A percentile compares a stretch with the other conserved stretches of the same genome.
Evolutionary conservation across 352 stramenopile species (phyloP).

Genomic region (Globisporangium carolinianum): DNA sequence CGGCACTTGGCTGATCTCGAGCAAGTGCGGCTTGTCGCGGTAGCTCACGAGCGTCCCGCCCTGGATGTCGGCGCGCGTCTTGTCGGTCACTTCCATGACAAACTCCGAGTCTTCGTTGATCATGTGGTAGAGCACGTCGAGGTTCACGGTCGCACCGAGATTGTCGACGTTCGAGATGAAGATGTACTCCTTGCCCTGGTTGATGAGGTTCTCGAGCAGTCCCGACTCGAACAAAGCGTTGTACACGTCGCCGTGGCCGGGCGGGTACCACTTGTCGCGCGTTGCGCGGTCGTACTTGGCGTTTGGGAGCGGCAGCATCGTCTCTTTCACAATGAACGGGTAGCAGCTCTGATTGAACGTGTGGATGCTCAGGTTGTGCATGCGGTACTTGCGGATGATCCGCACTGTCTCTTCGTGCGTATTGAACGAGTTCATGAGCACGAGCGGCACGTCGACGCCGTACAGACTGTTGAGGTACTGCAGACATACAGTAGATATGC

Average conservation of each 20-base stretch:
- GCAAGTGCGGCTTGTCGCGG: slow-evolving; percentile 91
- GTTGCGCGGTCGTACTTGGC: slow-evolving; percentile 80
- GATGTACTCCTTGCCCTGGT: slow-evolving; percentile 97
- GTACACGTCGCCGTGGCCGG: slow-evolving; percentile 98
- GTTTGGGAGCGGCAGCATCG: slow-evolving; percentile 82
- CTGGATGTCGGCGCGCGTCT: slow-evolving; percentile 88
- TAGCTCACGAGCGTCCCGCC: slow-evolving; percentile 89
- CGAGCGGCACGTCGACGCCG: slow-evolving; percentile 95
- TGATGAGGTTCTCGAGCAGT: slow-evolving; percentile 93
- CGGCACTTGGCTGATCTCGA: slow-evolving; percentile 97
- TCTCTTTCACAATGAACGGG: slow-evolving; percentile 88
- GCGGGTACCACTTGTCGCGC: slow-evolving; percentile 91
- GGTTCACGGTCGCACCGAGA: slow-evolving; percentile 95
- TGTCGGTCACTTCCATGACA: slow-evolving; percentile 98
- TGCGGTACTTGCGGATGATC: slow-evolving; percentile 97
- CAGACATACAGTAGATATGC: neutral
- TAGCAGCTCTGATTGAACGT: slow-evolving; percentile 94
- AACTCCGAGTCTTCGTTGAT: slow-evolving; percentile 96
- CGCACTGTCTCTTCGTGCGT: slow-evolving; percentile 97
- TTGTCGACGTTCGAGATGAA: slow-evolving; percentile 99
- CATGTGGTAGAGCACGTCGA: slow-evolving; percentile 99
- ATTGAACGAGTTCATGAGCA: slow-evolving; percentile 99
- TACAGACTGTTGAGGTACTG: slow-evolving; percentile 90
- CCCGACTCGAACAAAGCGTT: slow-evolving; percentile 96
- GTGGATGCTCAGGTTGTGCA: slow-evolving; percentile 93